phyloP scores from a whole-genome alignment of 2,329 filamentous ascomycete genomes.

The Pyrenochaeta sp. region DNA sequence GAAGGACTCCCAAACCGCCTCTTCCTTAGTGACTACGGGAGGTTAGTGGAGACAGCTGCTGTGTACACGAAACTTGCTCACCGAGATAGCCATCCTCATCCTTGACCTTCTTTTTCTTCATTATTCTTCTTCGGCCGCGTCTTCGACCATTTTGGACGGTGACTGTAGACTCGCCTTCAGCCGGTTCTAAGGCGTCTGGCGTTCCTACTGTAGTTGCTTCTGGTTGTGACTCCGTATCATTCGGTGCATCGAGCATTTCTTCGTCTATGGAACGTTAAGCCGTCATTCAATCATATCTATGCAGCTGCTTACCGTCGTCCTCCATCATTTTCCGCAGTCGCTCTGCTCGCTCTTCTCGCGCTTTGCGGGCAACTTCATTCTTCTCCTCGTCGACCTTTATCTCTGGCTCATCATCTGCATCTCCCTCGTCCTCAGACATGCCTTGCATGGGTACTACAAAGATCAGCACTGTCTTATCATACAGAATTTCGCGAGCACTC shows the following conservation, averaged over 20 bases:
- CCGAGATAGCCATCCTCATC: constrained; percentile 91
- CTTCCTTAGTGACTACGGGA: constrained; percentile 80
- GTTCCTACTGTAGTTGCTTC: constrained; percentile 37
- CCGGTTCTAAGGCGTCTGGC: constrained; percentile 24
- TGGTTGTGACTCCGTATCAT: constrained; percentile 49
- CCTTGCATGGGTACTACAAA: constrained; percentile 60
- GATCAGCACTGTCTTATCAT: constrained; percentile 33
- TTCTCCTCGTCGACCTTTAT: constrained; percentile 44
- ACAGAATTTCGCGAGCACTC: constrained; percentile 14
- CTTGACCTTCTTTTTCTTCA: constrained; percentile 86
- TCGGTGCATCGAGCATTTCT: constrained; percentile 65
- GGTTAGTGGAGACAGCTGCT: constrained; percentile 17
- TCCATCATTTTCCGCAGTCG: constrained; percentile 80
- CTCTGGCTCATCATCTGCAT: constrained; percentile 39
- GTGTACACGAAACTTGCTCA: constrained; percentile 55
- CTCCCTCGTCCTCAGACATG: constrained; percentile 57
- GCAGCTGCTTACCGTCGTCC: constrained; percentile 60
- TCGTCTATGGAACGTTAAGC: constrained; percentile 55
- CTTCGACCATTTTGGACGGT: constrained; percentile 70
- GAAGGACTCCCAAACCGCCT: constrained; percentile 88
- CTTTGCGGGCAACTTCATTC: constrained; percentile 49
- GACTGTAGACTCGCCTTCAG: constrained; percentile 48
- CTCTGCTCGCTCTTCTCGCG: constrained; percentile 70
- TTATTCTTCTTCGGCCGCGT: constrained; percentile 79
- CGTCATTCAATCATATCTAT: background rate